Base-by-base conservation (phyloP, 2,329 filamentous ascomycete genomes). In the Gliomastix tumulicola region DNA sequence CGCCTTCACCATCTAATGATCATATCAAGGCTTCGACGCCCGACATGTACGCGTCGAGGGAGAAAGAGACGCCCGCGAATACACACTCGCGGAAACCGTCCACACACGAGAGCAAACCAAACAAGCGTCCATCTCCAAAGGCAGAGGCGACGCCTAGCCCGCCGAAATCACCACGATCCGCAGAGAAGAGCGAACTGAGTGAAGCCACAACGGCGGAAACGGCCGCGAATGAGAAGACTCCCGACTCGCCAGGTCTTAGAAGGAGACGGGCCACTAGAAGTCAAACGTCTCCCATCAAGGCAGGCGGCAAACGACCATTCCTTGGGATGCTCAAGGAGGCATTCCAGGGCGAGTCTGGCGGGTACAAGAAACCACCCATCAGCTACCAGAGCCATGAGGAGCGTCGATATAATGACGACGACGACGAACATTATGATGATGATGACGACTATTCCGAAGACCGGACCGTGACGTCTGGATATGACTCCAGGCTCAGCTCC, bases 291-390 rank as follows among this genome's bases (percentile, higher is more conserved):
- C 68, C 74, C 1, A 36, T 65, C 7, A 79, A 72, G 48, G 43
- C 63, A 0, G 55, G 49, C 3, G 49, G 49, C 11, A 78, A 71
- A 49, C 65, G 64, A 23, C 71, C 70, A 1, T 64, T 82, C 37
- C 67, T 77, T 17, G 77, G 79, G 28, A 68, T 69, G 32, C 56
- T 82, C 8, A 74, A 72, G 37, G 76, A 78, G 41, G 78, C 76
- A 4, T 82, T 82, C 47, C 69, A 69, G 27, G 78, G 78, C 21
- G 76, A 82, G 50, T 81, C 77, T 3, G 65, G 56, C 4, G 63
- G 63, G 9, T 62, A 69, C 40, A 58, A 60, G 16, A 57, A 67
- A 6, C 62, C 63, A 12, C 63, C 68, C 2, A 61, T 62, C 41
- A 60, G 64, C 19, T 75, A 75, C 41, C 64, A 69, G 25, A 71